Conservation (phyloP, 1,139 yeast species). For the Debaryomycetaceae sp. region DNA sequence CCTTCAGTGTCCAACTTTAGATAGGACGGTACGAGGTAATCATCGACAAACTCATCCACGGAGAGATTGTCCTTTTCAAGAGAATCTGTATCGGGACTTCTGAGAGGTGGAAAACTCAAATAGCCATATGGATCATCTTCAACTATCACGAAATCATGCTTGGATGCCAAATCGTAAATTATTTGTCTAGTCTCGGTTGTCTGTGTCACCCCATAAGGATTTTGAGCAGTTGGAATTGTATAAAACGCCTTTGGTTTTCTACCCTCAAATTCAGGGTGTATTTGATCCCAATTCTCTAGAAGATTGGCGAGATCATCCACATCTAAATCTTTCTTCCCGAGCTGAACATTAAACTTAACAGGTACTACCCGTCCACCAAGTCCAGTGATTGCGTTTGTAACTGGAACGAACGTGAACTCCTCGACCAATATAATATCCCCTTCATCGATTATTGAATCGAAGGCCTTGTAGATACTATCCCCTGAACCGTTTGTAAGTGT, state of each 20-base stretch:
- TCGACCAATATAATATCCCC: slow-evolving; percentile 60
- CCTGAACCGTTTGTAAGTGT: slow-evolving; percentile 64
- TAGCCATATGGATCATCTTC: slow-evolving; percentile 48
- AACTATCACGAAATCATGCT: slow-evolving; percentile 37
- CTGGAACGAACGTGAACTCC: slow-evolving; percentile 61
- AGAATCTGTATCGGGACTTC: slow-evolving; percentile 21
- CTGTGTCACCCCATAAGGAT: slow-evolving; percentile 43
- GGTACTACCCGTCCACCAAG: slow-evolving; percentile 51
- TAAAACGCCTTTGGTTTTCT: slow-evolving; percentile 40
- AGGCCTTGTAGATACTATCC: slow-evolving; percentile 59
- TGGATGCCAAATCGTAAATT: slow-evolving; percentile 37
- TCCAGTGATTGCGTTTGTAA: slow-evolving; percentile 40
- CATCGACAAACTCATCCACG: slow-evolving; percentile 30
- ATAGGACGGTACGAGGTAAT: slow-evolving; percentile 41
- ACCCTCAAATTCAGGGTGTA: slow-evolving; percentile 26
- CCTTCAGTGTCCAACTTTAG: slow-evolving; percentile 38
- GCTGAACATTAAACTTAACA: slow-evolving; percentile 38
- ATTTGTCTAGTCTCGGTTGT: slow-evolving; percentile 31
- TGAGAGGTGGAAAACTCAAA: slow-evolving; percentile 33
- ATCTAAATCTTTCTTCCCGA: slow-evolving; percentile 45
- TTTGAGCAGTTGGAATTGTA: slow-evolving; percentile 45
- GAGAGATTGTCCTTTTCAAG: slow-evolving; percentile 20
- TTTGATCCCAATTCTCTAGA: slow-evolving; percentile 36
- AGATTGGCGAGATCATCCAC: slow-evolving; percentile 30
- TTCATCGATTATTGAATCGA: slow-evolving; percentile 52